phyloP scores from a whole-genome alignment of 1,284 basidiomycete genomes.

The Cerioporus squamosus region DNA sequence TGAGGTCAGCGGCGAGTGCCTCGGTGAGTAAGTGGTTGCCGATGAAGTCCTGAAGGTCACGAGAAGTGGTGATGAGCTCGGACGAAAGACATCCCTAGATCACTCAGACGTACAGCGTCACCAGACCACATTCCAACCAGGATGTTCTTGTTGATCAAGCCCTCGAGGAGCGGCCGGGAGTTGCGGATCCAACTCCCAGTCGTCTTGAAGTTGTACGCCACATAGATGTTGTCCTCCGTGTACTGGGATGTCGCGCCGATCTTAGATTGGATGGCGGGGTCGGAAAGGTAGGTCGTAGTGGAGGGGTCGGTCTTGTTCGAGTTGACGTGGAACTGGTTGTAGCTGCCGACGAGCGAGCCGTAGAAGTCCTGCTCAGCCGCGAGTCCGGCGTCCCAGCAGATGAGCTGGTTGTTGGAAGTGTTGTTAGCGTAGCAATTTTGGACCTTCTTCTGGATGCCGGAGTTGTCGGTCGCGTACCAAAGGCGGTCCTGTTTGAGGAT shows the following conservation, averaged over 20 bases:
- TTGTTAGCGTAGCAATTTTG: slow-evolving; percentile 7
- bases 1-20: slow-evolving; percentile 29
- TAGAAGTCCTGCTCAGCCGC: slow-evolving; percentile 40
- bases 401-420: slow-evolving; percentile 36
- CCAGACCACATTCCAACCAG: slow-evolving; percentile 54
- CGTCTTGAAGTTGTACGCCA: slow-evolving; percentile 44
- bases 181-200: slow-evolving; percentile 69
- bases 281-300: slow-evolving; percentile 45
- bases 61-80: not conserved
- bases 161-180: slow-evolving; percentile 54
- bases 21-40: slow-evolving; percentile 62
- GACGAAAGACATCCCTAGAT: not conserved
- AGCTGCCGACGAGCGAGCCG: slow-evolving; percentile 46
- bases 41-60: slow-evolving; percentile 49
- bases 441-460: slow-evolving; percentile 2
- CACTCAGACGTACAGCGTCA: slow-evolving; percentile 47
- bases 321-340: slow-evolving; percentile 55
- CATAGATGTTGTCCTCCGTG: slow-evolving; percentile 42
- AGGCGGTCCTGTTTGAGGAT: slow-evolving; percentile 1
- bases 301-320: slow-evolving; percentile 58
- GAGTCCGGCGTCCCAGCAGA: slow-evolving; percentile 55
- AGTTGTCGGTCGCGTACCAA: slow-evolving; percentile 6
- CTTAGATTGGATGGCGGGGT: slow-evolving; percentile 34
- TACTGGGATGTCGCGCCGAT: slow-evolving; percentile 54
- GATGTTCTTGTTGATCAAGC: slow-evolving; percentile 61